phyloP scores from a whole-genome alignment of 2,329 filamentous ascomycete species.

The Drechslerella dactyloides region DNA sequence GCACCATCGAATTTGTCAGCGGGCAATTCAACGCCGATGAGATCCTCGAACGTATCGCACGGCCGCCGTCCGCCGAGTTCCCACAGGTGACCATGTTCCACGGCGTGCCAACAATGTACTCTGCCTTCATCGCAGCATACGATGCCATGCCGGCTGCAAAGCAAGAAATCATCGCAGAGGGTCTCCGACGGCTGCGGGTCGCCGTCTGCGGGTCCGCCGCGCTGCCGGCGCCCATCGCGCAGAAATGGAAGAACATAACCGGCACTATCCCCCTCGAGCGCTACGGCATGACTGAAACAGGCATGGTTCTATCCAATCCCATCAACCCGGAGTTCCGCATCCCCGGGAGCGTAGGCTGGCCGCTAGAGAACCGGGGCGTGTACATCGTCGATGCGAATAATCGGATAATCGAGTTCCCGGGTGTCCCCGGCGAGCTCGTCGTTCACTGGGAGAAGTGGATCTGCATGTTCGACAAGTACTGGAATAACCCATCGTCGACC shows the following conservation, averaged over 20 bases:
- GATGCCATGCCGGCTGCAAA: constrained; percentile 61
- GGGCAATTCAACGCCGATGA: constrained; percentile 81
- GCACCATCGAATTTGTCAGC: constrained; percentile 82
- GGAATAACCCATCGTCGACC: constrained; percentile 82
- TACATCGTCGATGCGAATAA: constrained; percentile 59
- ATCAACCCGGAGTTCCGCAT: constrained; percentile 76
- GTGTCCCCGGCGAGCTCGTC: constrained; percentile 19
- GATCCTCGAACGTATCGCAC: constrained; percentile 73
- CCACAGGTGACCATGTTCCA: constrained; percentile 79
- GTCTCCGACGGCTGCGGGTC: constrained; percentile 67
- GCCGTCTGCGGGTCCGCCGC: constrained; percentile 95
- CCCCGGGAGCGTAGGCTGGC: constrained; percentile 92
- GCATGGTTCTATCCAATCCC: constrained; percentile 81
- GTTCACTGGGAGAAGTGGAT: constrained; percentile 56
- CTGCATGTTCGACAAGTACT: constrained; percentile 69
- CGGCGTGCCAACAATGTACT: constrained; percentile 94
- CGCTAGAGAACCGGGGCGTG: constrained; percentile 82
- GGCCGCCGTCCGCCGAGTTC: constrained; percentile 50
- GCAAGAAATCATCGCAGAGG: constrained; percentile 53
- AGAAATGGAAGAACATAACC: constrained; percentile 74
- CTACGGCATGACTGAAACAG: constrained; percentile 98
- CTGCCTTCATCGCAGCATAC: constrained; percentile 75
- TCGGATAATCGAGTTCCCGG: constrained; percentile 10
- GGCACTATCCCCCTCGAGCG: constrained; percentile 83
- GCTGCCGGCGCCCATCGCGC: constrained; percentile 76